Evolutionary conservation across 176 grass and related monocot genomes (phyloP).

Genomic region (Zea mays): Zm-B73-REFERENCE-NAM-5.0 NC_050100.1:8349001-8349500

Average conservation of each 20-base stretch:
- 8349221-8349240: background rate
- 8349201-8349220: slow-evolving; percentile 21
- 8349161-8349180: slow-evolving; percentile 23
- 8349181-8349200: background rate
- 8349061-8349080: background rate
- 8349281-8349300: background rate
- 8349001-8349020: slow-evolving; percentile 46
- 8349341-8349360: too few species aligned
- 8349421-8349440: too few species aligned
- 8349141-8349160: slow-evolving; percentile 40
- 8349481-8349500: too few species aligned
- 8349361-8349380: too few species aligned
- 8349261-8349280: background rate
- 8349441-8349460: too few species aligned
- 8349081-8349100: slow-evolving; percentile 13
- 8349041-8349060: background rate
- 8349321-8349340: too few species aligned
- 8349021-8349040: background rate
- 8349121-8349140: slow-evolving; percentile 58
- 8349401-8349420: too few species aligned
- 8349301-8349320: too few species aligned
- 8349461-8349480: too few species aligned
- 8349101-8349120: slow-evolving; percentile 58
- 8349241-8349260: background rate
- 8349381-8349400: too few species aligned